A percentile compares a stretch with the other conserved stretches of the same genome.
Conservation (phyloP, 2,329 filamentous ascomycete species). For the Diplodia seriata region DNA sequence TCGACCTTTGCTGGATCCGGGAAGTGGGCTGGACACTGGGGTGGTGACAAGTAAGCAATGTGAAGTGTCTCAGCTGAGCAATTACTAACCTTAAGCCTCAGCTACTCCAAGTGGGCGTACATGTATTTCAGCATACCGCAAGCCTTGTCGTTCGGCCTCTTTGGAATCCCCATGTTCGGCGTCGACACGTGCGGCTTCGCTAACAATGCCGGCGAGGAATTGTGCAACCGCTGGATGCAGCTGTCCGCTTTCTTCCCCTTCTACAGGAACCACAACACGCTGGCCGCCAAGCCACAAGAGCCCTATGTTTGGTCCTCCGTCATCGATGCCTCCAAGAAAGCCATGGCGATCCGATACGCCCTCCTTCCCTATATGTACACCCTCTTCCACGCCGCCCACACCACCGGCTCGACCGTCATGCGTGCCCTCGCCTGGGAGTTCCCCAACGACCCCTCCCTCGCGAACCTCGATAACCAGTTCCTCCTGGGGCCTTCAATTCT, state of each 20-base stretch:
- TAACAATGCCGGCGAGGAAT: conserved; percentile 70
- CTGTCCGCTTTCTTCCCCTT: conserved; percentile 78
- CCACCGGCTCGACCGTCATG: conserved; percentile 72
- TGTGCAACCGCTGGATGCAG: conserved; percentile 78
- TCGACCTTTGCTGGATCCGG: conserved; percentile 82
- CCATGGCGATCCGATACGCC: conserved; percentile 74
- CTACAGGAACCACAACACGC: conserved; percentile 76
- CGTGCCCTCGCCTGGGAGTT: conserved; percentile 78
- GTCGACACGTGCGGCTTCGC: conserved; percentile 69
- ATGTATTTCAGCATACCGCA: conserved; percentile 81
- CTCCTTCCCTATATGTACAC: conserved; percentile 81
- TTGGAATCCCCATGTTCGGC: conserved; percentile 79
- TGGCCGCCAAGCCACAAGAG: conserved; percentile 69
- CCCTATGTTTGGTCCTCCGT: conserved; percentile 73
- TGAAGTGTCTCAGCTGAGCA: neutral
- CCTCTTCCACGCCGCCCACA: conserved; percentile 70
- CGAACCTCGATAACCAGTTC: conserved; percentile 73
- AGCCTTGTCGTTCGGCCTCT: conserved; percentile 75
- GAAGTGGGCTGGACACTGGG: conserved; percentile 81
- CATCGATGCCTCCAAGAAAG: conserved; percentile 66
- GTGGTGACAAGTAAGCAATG: conserved; percentile 64
- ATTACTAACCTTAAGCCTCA: neutral
- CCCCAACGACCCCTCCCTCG: conserved; percentile 71
- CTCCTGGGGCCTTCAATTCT: conserved; percentile 71
- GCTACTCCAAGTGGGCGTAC: conserved; percentile 69